phyloP scores from a whole-genome alignment of 768 basidiomycete genomes.

The Suillus occidentalis region DNA sequence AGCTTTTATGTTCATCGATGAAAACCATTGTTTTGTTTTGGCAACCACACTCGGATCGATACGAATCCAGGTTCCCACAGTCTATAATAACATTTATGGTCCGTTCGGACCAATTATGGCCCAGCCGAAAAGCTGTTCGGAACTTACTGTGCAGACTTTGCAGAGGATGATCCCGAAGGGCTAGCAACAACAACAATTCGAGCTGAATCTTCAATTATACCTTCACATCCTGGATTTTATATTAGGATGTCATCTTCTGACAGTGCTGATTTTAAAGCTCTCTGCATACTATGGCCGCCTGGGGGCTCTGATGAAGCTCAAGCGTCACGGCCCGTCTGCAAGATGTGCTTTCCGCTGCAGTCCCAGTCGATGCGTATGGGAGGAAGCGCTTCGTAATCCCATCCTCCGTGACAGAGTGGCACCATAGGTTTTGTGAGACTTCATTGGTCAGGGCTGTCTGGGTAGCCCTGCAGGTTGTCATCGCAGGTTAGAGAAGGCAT shows the following conservation, averaged over 20 bases:
- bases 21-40: neutral
- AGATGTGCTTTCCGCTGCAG: neutral
- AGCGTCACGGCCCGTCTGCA: neutral
- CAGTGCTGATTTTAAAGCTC: neutral
- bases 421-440: neutral
- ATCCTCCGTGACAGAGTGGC: neutral
- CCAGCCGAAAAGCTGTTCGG: no score
- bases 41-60: constrained; percentile 10
- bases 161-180: no score
- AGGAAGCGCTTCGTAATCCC: neutral
- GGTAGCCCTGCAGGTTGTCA: neutral
- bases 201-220: no score
- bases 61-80: constrained; percentile 4
- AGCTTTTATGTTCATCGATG: neutral
- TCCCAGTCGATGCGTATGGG: neutral
- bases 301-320: neutral
- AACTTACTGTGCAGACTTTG: no score
- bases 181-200: no score
- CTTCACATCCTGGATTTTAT: neutral
- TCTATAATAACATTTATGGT: no score
- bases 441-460: neutral
- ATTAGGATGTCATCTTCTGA: neutral
- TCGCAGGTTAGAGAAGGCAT: no score
- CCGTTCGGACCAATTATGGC: no score
- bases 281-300: no score